Percentiles rank a stretch among this genome's conserved stretches.
Evolutionary conservation across 306 rosid species (phyloP).

Genomic region (Vigna hirtella): DNA sequence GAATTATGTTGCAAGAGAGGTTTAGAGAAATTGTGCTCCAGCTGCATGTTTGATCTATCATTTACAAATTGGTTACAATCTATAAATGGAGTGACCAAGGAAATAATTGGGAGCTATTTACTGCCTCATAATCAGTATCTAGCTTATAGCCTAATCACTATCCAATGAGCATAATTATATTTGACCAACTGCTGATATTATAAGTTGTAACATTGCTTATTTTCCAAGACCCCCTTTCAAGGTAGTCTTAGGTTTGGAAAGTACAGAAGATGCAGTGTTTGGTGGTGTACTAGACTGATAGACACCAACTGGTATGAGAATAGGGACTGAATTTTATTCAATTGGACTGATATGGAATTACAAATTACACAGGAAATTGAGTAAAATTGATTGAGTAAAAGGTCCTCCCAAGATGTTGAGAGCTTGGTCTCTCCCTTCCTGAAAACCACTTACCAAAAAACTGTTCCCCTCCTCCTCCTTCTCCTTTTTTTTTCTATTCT

Average conservation of each 20-base stretch:
- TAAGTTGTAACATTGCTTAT: not conserved
- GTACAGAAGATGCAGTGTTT: not conserved
- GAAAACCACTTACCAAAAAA: no score
- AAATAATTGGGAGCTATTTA: not conserved
- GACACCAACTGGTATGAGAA: no score
- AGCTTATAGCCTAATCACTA: slow-evolving; percentile 2
- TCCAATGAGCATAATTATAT: not conserved
- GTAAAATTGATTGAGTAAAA: no score
- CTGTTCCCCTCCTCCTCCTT: no score
- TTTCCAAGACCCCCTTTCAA: not conserved
- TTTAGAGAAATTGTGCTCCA: not conserved
- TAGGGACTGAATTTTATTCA: no score
- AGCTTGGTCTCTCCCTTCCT: no score
- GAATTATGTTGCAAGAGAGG: slow-evolving; percentile 17
- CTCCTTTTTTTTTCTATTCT: no score
- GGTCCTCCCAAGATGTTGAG: no score
- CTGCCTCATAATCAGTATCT: not conserved
- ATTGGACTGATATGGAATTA: no score
- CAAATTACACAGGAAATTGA: no score
- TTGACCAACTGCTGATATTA: slow-evolving; percentile 2
- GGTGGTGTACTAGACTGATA: no score
- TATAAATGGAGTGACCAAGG: slow-evolving; percentile 5
- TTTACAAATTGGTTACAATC: not conserved
- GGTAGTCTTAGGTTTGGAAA: not conserved
- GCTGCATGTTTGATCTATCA: not conserved